These are phyloP conservation scores for Tuctoria greenei DNA, from an alignment of 176 grass and related monocot species.

Conservation along the genomic window DNA sequence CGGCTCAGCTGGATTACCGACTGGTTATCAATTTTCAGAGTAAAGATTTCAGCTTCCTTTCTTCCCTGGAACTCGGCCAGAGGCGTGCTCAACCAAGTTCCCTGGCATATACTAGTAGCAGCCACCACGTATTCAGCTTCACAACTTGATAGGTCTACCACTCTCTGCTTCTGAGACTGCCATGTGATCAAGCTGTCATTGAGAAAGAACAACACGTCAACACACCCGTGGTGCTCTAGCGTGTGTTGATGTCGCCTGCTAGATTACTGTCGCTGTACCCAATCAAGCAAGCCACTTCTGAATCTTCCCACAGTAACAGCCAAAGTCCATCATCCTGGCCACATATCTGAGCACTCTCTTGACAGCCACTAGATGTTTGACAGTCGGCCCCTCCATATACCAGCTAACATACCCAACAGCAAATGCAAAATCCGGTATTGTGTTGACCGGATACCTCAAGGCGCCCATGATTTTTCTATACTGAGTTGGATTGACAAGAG, in stretches of 20 bases:
- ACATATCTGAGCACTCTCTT: not conserved
- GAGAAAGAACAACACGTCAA: not conserved
- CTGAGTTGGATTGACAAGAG: not conserved
- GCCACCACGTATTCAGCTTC: not conserved
- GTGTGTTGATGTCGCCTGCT: not conserved
- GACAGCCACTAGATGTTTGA: not conserved
- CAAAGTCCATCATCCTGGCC: accelerated
- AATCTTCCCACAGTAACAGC: not conserved
- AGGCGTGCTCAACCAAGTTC: not conserved
- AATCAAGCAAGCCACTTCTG: not conserved
- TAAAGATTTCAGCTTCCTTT: too few species aligned
- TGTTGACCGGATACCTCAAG: not conserved
- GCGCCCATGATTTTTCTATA: not conserved
- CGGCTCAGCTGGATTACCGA: too few species aligned
- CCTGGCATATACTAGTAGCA: not conserved
- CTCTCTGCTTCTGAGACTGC: not conserved
- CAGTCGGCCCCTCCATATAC: not conserved
- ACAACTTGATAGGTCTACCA: not conserved
- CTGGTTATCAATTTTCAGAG: too few species aligned
- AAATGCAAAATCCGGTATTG: not conserved
- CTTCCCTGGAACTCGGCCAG: too few species aligned
- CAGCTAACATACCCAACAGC: not conserved
- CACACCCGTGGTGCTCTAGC: not conserved
- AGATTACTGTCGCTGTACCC: not conserved
- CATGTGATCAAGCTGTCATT: not conserved